These are phyloP conservation scores for Cryptococcus floricola DNA, from an alignment of 1,284 basidiomycete species.

Conservation along the genomic window DNA sequence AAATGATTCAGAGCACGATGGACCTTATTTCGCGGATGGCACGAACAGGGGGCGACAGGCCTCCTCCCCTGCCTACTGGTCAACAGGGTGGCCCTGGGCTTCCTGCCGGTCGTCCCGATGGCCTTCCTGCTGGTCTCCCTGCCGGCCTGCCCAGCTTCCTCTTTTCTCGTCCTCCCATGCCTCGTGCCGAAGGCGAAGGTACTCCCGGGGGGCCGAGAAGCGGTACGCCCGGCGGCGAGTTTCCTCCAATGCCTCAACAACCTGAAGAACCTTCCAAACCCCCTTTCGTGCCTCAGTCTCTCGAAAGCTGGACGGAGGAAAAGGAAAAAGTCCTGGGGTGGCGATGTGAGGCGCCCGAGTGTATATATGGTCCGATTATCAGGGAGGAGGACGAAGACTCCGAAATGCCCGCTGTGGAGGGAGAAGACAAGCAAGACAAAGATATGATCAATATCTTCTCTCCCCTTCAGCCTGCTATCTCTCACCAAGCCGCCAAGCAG, in stretches of 20 bases:
- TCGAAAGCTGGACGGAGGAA: conserved; percentile 36
- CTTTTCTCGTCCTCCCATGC: no score
- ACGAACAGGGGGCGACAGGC: no score
- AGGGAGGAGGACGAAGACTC: conserved; percentile 19
- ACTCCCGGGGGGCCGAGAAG: background rate
- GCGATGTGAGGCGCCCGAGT: conserved; percentile 42
- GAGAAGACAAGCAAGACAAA: conserved; percentile 16
- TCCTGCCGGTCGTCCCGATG: no score
- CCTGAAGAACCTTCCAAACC: background rate
- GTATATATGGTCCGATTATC: conserved; percentile 24
- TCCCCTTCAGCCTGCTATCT: conserved; percentile 18
- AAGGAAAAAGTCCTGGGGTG: conserved; percentile 40
- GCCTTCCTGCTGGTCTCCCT: no score
- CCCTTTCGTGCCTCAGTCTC: conserved; percentile 23
- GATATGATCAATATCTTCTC: conserved; percentile 37
- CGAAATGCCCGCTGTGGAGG: conserved; percentile 6
- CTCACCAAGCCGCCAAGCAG: background rate
- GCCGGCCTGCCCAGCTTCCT: no score
- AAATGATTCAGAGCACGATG: no score
- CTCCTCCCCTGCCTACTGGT: no score
- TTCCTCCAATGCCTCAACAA: background rate
- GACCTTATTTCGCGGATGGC: no score
- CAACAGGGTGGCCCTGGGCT: no score
- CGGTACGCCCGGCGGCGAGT: background rate
- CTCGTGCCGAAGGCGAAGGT: no score